Conservation (phyloP, 2,329 filamentous ascomycete genomes). For the Ascochyta rabiei region DNA sequence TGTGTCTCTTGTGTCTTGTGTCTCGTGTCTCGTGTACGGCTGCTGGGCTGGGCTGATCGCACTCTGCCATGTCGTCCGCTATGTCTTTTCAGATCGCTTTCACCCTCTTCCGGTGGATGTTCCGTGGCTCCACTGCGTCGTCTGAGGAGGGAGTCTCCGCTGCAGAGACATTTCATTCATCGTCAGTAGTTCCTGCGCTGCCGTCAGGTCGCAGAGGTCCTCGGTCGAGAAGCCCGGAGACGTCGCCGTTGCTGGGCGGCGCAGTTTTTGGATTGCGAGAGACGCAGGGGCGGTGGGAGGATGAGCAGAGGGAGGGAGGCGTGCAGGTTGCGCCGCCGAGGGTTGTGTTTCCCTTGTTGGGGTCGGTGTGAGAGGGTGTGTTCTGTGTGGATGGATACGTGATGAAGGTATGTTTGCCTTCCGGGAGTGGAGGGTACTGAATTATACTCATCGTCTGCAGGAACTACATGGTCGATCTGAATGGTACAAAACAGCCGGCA, state of each 20-base stretch:
- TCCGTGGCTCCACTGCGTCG: not conserved
- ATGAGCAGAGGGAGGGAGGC: not conserved
- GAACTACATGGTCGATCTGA: no score
- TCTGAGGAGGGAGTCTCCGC: not conserved
- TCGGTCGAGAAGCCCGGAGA: not conserved
- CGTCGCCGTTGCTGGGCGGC: not conserved
- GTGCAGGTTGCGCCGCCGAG: not conserved
- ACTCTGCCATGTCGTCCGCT: slow-evolving; percentile 3
- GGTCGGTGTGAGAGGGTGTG: not conserved
- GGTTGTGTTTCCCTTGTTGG: slow-evolving; percentile 3
- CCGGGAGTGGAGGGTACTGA: not conserved
- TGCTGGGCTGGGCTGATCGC: no score
- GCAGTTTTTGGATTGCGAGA: not conserved
- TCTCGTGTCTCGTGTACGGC: no score
- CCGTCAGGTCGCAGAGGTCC: not conserved
- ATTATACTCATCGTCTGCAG: not conserved
- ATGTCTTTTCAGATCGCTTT: slow-evolving; percentile 12
- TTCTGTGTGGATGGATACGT: no score
- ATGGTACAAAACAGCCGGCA: no score
- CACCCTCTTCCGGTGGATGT: slow-evolving; percentile 6
- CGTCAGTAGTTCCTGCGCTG: not conserved
- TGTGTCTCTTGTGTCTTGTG: no score
- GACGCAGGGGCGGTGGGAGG: not conserved
- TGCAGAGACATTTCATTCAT: no score
- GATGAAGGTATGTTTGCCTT: not conserved